phyloP scores from a whole-genome alignment of 768 basidiomycete genomes.

The Gloeostereum incarnatum region DNA sequence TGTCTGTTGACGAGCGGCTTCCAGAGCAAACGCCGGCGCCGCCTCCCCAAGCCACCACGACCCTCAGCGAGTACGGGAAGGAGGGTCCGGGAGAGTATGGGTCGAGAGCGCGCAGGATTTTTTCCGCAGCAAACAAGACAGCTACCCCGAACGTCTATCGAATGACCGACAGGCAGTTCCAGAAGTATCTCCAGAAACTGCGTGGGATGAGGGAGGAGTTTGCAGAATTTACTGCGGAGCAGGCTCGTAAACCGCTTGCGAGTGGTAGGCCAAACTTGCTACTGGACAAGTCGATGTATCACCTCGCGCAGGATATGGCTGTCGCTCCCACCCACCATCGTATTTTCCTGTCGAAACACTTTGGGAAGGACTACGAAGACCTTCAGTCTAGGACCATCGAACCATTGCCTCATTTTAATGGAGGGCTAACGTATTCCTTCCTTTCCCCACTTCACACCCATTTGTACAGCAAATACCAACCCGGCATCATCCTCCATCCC shows the following conservation, averaged over 20 bases:
- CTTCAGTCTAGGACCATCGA: conserved; percentile 31
- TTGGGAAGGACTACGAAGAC: conserved; percentile 11
- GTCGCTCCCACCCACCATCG: conserved; percentile 16
- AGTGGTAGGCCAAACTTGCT: conserved; percentile 3
- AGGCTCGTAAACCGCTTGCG: conserved; percentile 8
- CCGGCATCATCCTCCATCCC: conserved; percentile 47
- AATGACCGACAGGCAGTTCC: conserved; percentile 54
- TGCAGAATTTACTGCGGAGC: conserved; percentile 28
- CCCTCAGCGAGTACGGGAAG: conserved; percentile 12
- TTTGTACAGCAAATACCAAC: conserved; percentile 40
- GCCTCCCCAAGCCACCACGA: neutral
- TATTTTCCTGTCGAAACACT: conserved; percentile 25
- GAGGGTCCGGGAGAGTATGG: conserved; percentile 19
- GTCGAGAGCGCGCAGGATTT: conserved; percentile 4
- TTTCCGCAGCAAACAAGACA: conserved; percentile 1
- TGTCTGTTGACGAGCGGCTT: conserved; percentile 16
- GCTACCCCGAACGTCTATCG: conserved; percentile 44
- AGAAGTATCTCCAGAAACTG: conserved; percentile 47
- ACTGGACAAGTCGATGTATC: conserved; percentile 11
- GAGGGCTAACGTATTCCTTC: conserved; percentile 51
- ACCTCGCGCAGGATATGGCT: conserved; percentile 15
- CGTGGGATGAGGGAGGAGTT: conserved; percentile 50
- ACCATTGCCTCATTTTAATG: conserved; percentile 55
- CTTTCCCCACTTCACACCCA: conserved; percentile 44
- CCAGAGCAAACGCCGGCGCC: neutral